Evolutionary conservation across 306 rosid genomes (phyloP), one percentile per base, ranked within the genome.

Genomic region (Quercus berberidifolia): DNA sequence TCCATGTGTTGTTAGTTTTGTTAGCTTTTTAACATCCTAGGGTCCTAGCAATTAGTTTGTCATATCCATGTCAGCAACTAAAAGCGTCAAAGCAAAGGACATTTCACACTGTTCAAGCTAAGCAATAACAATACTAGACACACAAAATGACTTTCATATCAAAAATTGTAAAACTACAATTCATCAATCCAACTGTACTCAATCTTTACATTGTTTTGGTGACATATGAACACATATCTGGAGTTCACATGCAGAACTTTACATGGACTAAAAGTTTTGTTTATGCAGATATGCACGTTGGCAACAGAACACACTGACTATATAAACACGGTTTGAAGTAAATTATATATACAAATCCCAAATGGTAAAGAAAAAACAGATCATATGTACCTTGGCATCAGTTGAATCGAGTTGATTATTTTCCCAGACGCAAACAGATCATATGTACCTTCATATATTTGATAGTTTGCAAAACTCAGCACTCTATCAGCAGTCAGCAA

Each of bases 321-420:
- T 46, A 46, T 46, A 46, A 8, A 30, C 0, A 10, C 10, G 3
- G 51, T 10, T 43, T 26, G 41, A 72, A 52, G 25, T 67, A 33
- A 59, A 67, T 35, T 33, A 31, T 26, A 73, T 15, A 25, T 52
- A 41, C 54, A 73, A 35, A 52, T 19, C 18, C 38, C 68, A 74
- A 71, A 52, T 19, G 75, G 54, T 35, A 79, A 21, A 81, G 60
- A 76, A 23, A 68, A 71, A 71, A 12, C 77, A 51, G 85, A 83
- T 97, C 94, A 91, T 94, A 83, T 93, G 99, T 60, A 94, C 75
- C 88, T 95, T 98, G 25, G 94, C 87, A 88, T 95, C 99, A 60
- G 99, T 93, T 60, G 98, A 98, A 95, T 95, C 84, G 91, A 80
- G 89, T 95, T 95, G 76, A 98, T 95, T 78, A 95, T 91, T 86